These are phyloP conservation scores for Myxozyma monticola DNA, from an alignment of 805 yeast species.

Conservation along the genomic window DNA sequence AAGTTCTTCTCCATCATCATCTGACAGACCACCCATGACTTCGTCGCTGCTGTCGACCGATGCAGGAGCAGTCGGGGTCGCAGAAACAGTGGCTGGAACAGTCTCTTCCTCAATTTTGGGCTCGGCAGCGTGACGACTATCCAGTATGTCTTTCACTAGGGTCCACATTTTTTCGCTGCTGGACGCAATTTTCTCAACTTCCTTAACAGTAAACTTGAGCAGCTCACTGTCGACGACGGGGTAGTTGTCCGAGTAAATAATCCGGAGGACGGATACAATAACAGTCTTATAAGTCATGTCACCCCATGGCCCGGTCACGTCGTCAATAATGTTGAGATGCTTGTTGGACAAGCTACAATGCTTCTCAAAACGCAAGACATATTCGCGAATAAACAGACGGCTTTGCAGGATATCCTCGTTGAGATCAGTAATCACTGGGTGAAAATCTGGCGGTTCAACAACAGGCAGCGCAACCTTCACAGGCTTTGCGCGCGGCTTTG, in stretches of 20 bases:
- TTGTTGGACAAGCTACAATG: slow-evolving; percentile 40
- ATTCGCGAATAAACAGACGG: slow-evolving; percentile 41
- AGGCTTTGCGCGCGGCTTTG: slow-evolving; percentile 16
- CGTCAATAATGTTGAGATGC: slow-evolving; percentile 39
- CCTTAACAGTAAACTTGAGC: slow-evolving; percentile 34
- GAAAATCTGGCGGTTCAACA: slow-evolving; percentile 36
- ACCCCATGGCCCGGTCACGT: slow-evolving; percentile 41
- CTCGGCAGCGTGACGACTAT: slow-evolving; percentile 1
- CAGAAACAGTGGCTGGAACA: neutral
- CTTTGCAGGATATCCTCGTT: slow-evolving; percentile 38
- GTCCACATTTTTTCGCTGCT: slow-evolving; percentile 39
- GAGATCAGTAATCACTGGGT: slow-evolving; percentile 31
- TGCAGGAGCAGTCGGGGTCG: neutral
- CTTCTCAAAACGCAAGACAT: slow-evolving; percentile 42
- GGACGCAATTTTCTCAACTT: slow-evolving; percentile 40
- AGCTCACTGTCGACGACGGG: slow-evolving; percentile 33
- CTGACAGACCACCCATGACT: neutral
- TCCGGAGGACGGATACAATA: slow-evolving; percentile 35
- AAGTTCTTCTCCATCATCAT: slow-evolving; percentile 7
- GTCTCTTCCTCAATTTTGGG: neutral
- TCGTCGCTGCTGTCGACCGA: slow-evolving; percentile 5
- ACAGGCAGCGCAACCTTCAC: slow-evolving; percentile 22
- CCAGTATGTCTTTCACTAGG: slow-evolving; percentile 31
- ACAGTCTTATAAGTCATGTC: slow-evolving; percentile 41
- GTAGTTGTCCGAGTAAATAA: slow-evolving; percentile 37